Evolutionary conservation across 164 flowering plant species (phyloP), one percentile per base, ranked within the genome.

Genomic region (Vitis amurensis): DNA sequence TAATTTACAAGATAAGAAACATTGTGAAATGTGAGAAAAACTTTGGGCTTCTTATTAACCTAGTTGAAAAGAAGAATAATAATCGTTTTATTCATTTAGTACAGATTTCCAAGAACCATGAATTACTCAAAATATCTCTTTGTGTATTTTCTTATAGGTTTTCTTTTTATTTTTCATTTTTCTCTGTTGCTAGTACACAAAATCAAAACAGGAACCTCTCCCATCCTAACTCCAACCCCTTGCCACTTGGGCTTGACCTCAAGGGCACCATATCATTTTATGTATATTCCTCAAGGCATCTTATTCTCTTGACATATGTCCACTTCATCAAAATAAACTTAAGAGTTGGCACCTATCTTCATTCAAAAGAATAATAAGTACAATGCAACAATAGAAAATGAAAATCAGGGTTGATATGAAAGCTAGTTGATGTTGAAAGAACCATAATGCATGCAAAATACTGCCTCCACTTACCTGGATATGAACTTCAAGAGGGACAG

Each of bases 401-500:
- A 17, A 48, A 47, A 63, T 47, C 51, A 63, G 15, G 48, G 29
- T 29, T 48, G 53, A 37, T 8, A 63, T 47, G 52, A 63, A 10
- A 68, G 61, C 47, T 19, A 17, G 59, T 4, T 23, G 11, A 53
- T 12, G 53, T 17, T 48, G 59, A 50, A 64, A 60, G 8, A 29
- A 49, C 16, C 27, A 67, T 6, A 77, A 50, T 9, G n/a, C 23
- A 71, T n/a, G 57, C 53, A 12, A 76, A 69, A 52, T 23, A 67
- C 13, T 1, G 11, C 12, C 64, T 63, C 65, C 19, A 76, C 89
- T 87, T 87, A 70, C 99, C 94, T 95, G 99, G 65, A 95, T 95
- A 83, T 95, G 99, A 72, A 95, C 99, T 85, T 95, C 98, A 70
- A 95, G 94, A 67, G 99, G 98, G 58, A 95, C 98, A 64, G 98